Conservation (phyloP, 2,329 filamentous ascomycete genomes). For the Sporothrix pallida region DNA sequence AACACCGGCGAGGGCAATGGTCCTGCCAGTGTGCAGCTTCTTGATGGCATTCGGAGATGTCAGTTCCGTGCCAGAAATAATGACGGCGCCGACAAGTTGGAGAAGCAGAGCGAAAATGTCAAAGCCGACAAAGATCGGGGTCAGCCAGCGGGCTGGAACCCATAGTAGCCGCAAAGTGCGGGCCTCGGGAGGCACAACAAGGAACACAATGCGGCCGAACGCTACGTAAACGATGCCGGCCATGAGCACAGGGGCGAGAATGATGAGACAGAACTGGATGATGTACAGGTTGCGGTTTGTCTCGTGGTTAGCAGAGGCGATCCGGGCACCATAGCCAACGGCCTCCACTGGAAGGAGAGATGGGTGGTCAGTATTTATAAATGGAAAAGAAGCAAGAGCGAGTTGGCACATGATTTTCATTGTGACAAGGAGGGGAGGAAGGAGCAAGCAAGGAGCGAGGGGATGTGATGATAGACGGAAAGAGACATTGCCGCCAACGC, state of each 20-base stretch:
- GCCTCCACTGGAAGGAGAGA: constrained; percentile 45
- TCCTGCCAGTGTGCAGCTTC: constrained; percentile 46
- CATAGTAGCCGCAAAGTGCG: constrained; percentile 47
- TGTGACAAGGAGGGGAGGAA: not conserved
- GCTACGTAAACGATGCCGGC: constrained; percentile 49
- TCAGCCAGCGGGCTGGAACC: constrained; percentile 46
- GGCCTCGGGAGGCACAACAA: constrained; percentile 45
- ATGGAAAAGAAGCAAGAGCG: not conserved
- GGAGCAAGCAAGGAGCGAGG: too few species aligned
- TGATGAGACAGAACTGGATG: constrained; percentile 48
- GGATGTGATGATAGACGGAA: not conserved
- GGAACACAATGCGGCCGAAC: constrained; percentile 49
- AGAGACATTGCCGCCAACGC: not conserved
- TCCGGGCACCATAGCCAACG: constrained; percentile 46
- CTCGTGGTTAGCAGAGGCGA: constrained; percentile 42
- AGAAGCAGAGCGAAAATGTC: constrained; percentile 49
- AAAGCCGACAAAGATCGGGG: constrained; percentile 51
- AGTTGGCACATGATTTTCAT: not conserved
- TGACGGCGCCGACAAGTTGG: constrained; percentile 49
- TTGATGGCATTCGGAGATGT: constrained; percentile 43
- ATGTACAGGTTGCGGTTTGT: constrained; percentile 43
- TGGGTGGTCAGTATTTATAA: not conserved
- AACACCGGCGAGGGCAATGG: constrained; percentile 50
- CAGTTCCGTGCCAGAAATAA: constrained; percentile 47
- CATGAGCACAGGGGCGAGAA: constrained; percentile 50